Evolutionary conservation across 164 flowering plant species (phyloP).

Genomic region (Brasenia schreberi): DNA sequence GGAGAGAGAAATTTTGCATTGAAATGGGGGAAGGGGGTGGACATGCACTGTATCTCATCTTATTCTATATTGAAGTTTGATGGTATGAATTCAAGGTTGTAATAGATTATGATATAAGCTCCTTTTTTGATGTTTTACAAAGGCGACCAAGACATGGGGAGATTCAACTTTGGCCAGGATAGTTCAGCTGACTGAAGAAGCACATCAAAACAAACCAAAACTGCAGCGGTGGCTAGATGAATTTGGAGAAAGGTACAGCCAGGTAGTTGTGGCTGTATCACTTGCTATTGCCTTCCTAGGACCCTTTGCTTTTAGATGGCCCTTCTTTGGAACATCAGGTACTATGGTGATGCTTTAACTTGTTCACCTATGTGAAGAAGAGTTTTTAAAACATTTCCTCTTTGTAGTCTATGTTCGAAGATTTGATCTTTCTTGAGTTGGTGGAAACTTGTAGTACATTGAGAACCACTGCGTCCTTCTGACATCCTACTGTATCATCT

Average conservation of each 20-base stretch:
- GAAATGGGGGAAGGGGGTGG: too few relatives aligned
- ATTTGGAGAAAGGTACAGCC: constrained; percentile 90
- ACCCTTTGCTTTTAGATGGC: constrained; percentile 89
- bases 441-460: background rate
- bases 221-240: constrained; percentile 98
- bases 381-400: too few relatives aligned
- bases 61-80: too few relatives aligned
- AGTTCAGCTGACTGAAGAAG: constrained; percentile 91
- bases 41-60: too few relatives aligned
- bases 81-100: too few relatives aligned
- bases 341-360: constrained; percentile 4
- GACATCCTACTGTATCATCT: too few relatives aligned
- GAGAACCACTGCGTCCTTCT: too few relatives aligned
- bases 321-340: constrained; percentile 82
- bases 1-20: too few relatives aligned
- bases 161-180: constrained; percentile 83
- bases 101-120: background rate
- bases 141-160: constrained; percentile 90
- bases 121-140: constrained; percentile 1
- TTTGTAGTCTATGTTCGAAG: background rate
- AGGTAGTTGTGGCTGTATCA: constrained; percentile 76
- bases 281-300: constrained; percentile 76
- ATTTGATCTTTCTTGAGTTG: background rate
- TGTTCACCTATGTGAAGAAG: too few relatives aligned
- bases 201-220: constrained; percentile 80